These are phyloP conservation scores for Metroxylon sagu DNA, from an alignment of 176 grass and related monocot genomes.

Conservation along the genomic window DNA sequence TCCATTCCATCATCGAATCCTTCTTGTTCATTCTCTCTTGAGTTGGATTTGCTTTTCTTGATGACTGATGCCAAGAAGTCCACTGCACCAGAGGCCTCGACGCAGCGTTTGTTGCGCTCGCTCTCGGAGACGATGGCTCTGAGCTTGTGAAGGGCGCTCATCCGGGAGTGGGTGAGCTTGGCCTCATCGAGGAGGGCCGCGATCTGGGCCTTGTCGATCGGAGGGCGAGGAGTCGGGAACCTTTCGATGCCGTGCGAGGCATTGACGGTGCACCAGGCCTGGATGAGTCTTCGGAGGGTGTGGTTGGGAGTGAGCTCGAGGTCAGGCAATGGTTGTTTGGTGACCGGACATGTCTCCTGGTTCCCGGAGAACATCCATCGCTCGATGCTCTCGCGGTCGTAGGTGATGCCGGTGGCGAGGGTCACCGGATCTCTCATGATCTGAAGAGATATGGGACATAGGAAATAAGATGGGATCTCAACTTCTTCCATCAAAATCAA, in stretches of 20 bases:
- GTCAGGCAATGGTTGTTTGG: conserved; percentile 32
- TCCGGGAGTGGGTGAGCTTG: background rate
- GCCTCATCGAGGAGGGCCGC: conserved; percentile 21
- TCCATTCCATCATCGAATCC: no score
- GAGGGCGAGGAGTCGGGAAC: conserved; percentile 25
- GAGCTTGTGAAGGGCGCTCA: conserved; percentile 22
- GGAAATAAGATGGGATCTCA: conserved; percentile 77
- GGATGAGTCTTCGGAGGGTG: conserved; percentile 88
- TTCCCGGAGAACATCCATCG: conserved; percentile 44
- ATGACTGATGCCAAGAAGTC: conserved; percentile 21
- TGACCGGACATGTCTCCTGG: conserved; percentile 54
- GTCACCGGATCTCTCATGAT: conserved; percentile 90
- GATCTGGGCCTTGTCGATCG: conserved; percentile 12
- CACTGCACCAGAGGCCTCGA: conserved; percentile 23
- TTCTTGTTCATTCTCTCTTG: no score
- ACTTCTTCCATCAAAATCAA: background rate
- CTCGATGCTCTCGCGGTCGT: conserved; percentile 66
- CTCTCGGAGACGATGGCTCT: conserved; percentile 13
- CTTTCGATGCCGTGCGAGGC: conserved; percentile 27
- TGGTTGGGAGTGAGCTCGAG: conserved; percentile 82
- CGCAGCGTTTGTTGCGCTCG: conserved; percentile 24
- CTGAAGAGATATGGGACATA: conserved; percentile 91
- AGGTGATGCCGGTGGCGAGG: conserved; percentile 75
- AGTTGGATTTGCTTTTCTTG: background rate
- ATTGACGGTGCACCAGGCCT: conserved; percentile 53